Evolutionary conservation across 257 asterid species (phyloP).

Genomic region (Dorcoceras hygrometricum): DNA sequence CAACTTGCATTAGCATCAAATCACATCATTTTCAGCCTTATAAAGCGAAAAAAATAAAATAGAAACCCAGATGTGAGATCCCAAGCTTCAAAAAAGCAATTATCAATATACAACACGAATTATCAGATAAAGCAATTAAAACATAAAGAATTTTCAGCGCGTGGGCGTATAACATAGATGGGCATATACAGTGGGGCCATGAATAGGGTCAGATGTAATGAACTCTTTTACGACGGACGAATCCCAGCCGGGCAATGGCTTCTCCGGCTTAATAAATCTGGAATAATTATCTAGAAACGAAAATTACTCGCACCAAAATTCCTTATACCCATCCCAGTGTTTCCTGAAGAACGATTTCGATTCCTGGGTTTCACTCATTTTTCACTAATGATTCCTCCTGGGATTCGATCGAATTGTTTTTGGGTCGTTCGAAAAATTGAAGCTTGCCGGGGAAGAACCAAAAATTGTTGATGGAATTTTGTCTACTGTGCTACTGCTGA

Average conservation of each 20-base stretch:
- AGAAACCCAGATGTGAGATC: not conserved
- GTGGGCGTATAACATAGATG: not conserved
- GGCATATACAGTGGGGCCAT: conserved; percentile 72
- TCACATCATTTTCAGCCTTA: not conserved
- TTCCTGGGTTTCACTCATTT: conserved; percentile 33
- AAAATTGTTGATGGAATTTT: conserved; percentile 1
- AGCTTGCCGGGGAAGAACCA: not conserved
- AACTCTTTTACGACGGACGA: conserved; percentile 72
- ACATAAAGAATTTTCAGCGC: not conserved
- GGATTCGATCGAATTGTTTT: too few relatives aligned
- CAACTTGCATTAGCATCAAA: not conserved
- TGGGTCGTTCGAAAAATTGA: too few relatives aligned
- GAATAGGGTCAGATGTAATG: conserved; percentile 67
- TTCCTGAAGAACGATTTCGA: conserved; percentile 40
- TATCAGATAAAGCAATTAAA: not conserved
- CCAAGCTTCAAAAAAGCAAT: not conserved
- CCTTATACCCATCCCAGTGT: conserved; percentile 65
- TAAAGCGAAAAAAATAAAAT: not conserved
- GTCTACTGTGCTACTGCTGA: not conserved
- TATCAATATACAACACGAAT: not conserved
- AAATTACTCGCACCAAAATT: conserved; percentile 70
- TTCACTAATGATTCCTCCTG: not conserved
- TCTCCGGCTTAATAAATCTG: conserved; percentile 61
- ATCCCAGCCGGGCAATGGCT: conserved; percentile 80
- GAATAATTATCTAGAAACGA: conserved; percentile 63